These are phyloP conservation scores for Xylaria castorea DNA, from an alignment of 495 filamentous ascomycete species.

Conservation along the genomic window DNA sequence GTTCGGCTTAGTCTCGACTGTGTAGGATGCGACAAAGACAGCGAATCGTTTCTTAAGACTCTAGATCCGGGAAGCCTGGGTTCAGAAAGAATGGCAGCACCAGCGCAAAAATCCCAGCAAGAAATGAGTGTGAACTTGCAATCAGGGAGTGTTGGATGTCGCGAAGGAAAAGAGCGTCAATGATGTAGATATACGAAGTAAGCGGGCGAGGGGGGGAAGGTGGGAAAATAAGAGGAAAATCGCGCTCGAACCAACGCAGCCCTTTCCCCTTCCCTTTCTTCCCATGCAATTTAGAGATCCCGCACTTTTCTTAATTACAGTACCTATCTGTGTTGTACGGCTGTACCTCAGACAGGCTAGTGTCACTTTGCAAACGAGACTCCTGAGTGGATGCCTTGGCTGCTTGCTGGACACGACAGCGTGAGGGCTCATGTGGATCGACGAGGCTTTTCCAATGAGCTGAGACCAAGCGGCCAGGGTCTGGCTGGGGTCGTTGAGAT, in stretches of 20 bases:
- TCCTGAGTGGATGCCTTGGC: conserved; percentile 20
- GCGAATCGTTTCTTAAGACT: not conserved
- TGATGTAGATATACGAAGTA: not conserved
- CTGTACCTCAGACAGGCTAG: not conserved
- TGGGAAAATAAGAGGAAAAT: conserved; percentile 1
- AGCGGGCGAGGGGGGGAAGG: not conserved
- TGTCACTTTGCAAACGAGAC: conserved; percentile 9
- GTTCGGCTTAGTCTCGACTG: conserved; percentile 5
- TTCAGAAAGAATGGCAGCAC: conserved; percentile 31
- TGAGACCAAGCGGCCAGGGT: not conserved
- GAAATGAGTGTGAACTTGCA: conserved; percentile 42
- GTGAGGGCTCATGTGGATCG: conserved; percentile 18
- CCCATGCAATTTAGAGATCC: conserved; percentile 1
- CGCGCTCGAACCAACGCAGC: not conserved
- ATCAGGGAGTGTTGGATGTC: conserved; percentile 31
- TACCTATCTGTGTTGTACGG: not conserved
- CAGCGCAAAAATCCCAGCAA: conserved; percentile 19
- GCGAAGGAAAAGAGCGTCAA: conserved; percentile 26
- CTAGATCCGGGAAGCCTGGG: not conserved
- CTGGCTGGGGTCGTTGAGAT: not conserved
- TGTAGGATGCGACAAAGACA: conserved; percentile 2
- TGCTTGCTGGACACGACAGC: conserved; percentile 5
- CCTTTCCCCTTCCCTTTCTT: conserved; percentile 14
- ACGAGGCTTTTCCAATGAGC: conserved; percentile 7
- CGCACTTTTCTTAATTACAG: conserved; percentile 1